phyloP scores from a whole-genome alignment of 768 basidiomycete genomes.

The Saitozyma sp. region DNA sequence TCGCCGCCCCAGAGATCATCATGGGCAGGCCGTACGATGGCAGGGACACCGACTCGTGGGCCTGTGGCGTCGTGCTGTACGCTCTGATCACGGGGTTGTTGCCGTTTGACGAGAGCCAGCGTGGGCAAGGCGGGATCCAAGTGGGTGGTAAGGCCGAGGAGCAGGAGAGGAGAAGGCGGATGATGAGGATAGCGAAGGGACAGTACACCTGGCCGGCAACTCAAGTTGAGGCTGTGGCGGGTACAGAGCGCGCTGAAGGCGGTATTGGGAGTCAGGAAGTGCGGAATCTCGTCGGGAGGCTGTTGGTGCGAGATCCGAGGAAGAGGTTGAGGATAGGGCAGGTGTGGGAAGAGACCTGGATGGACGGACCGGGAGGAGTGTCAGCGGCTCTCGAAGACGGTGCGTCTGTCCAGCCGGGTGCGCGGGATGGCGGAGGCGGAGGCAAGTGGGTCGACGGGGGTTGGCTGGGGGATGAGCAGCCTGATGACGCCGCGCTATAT shows the following conservation, averaged over 20 bases:
- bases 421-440: too few relatives aligned
- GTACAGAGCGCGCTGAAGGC: background rate
- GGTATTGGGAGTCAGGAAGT: constrained; percentile 28
- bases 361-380: too few relatives aligned
- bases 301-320: constrained; percentile 68
- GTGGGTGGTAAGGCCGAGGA: constrained; percentile 21
- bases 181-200: constrained; percentile 77
- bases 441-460: constrained; percentile 24
- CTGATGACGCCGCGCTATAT: background rate
- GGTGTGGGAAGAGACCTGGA: constrained; percentile 58
- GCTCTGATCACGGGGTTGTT: constrained; percentile 69
- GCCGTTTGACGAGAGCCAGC: constrained; percentile 62
- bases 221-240: background rate
- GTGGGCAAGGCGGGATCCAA: background rate
- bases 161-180: constrained; percentile 52
- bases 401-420: too few relatives aligned
- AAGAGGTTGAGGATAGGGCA: constrained; percentile 65
- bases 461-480: constrained; percentile 55
- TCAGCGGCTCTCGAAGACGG: too few relatives aligned
- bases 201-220: constrained; percentile 70
- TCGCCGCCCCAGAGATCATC: constrained; percentile 64
- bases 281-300: constrained; percentile 59
- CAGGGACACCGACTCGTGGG: constrained; percentile 83
- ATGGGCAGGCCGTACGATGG: constrained; percentile 71
- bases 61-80: constrained; percentile 82